A percentile compares a stretch with the other conserved stretches of the same genome.
Conservation (phyloP, 2,329 filamentous ascomycete genomes). For the Claviceps spartinae region DNA sequence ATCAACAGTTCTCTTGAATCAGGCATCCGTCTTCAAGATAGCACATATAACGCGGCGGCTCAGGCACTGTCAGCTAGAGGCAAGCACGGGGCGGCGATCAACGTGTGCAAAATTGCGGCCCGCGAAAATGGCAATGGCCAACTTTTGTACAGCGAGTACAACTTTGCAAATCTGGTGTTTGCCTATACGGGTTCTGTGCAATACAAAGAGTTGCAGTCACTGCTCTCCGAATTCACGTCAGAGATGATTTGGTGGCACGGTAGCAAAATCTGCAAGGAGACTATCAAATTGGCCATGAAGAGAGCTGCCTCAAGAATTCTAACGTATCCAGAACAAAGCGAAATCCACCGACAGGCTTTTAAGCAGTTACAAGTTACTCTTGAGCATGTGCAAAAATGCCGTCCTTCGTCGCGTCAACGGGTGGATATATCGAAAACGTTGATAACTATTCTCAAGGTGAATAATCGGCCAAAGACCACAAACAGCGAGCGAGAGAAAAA, state of each 20-base stretch:
- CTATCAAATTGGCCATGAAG: constrained; percentile 25
- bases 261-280: constrained; percentile 22
- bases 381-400: constrained; percentile 13
- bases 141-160: constrained; percentile 23
- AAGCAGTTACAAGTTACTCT: constrained; percentile 12
- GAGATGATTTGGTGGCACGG: constrained; percentile 23
- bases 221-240: constrained; percentile 19
- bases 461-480: not conserved
- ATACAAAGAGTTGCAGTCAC: constrained; percentile 17
- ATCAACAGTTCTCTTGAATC: constrained; percentile 16
- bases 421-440: constrained; percentile 10
- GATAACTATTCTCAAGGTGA: not conserved
- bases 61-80: constrained; percentile 17
- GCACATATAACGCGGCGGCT: constrained; percentile 23
- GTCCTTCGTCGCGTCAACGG: constrained; percentile 8
- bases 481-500: too few relatives aligned
- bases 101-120: constrained; percentile 23
- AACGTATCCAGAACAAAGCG: constrained; percentile 4
- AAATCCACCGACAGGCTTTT: constrained; percentile 14
- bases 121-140: constrained; percentile 22
- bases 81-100: constrained; percentile 16
- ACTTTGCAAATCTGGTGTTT: constrained; percentile 24
- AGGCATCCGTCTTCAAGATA: constrained; percentile 20
- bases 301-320: constrained; percentile 15
- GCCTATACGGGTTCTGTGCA: constrained; percentile 18